phyloP scores from a whole-genome alignment of 768 basidiomycete species.

The Mycena floridula region DNA sequence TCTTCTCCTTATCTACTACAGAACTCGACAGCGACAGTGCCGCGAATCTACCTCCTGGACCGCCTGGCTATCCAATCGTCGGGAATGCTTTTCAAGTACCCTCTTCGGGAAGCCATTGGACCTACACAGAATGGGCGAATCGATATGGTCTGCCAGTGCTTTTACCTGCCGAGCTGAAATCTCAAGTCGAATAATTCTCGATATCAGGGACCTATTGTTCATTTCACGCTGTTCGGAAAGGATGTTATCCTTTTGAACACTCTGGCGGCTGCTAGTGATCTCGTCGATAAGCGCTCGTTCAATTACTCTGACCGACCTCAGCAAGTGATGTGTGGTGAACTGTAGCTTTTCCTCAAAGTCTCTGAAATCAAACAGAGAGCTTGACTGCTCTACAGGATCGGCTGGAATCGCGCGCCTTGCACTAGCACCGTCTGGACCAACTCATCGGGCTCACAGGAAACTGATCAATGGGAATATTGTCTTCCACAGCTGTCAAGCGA shows the following conservation, averaged over 20 bases:
- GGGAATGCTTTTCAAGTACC: not conserved
- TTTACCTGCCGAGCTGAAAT: too few relatives aligned
- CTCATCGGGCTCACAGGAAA: not conserved
- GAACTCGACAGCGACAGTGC: not conserved
- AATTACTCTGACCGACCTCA: not conserved
- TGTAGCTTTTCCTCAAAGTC: not conserved
- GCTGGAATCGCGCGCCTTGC: not conserved
- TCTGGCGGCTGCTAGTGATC: slow-evolving; percentile 2
- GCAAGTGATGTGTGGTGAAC: not conserved
- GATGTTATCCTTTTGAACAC: not conserved
- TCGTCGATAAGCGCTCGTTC: not conserved
- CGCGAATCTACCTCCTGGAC: not conserved
- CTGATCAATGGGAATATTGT: not conserved
- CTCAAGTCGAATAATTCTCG: too few relatives aligned
- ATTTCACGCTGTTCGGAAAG: not conserved
- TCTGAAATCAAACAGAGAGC: not conserved
- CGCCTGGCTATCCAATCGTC: not conserved
- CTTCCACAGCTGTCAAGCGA: not conserved
- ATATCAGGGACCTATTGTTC: not conserved
- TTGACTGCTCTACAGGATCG: not conserved
- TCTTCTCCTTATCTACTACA: not conserved
- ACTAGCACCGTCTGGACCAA: not conserved
- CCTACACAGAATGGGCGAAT: not conserved
- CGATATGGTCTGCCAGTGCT: too few relatives aligned
- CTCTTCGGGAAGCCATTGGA: not conserved